These are phyloP conservation scores for Sisymbrium irio DNA, from an alignment of 345 rosid genomes.

Conservation along the genomic window DNA sequence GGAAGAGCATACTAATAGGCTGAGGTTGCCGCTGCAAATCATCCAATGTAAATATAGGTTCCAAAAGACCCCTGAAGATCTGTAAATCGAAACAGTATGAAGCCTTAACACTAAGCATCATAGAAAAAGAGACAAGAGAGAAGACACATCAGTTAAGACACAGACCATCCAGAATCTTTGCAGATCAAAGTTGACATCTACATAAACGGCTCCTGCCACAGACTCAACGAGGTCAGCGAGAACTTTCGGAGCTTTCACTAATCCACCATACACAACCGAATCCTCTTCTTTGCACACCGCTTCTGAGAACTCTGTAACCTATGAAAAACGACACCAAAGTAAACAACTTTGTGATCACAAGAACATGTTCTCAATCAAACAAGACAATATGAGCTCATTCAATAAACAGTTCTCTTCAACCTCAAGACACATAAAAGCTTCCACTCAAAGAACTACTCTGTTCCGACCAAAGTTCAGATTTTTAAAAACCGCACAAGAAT, in stretches of 20 bases:
- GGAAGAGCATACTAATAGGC: conserved; percentile 57
- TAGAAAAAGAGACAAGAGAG: not conserved
- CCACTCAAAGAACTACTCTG: not conserved
- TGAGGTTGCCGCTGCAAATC: conserved; percentile 65
- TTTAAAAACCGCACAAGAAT: not conserved
- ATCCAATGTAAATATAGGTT: conserved; percentile 60
- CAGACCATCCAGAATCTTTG: conserved; percentile 69
- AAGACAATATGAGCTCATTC: not conserved
- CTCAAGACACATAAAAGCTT: no score
- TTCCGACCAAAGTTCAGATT: not conserved
- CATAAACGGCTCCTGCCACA: conserved; percentile 65
- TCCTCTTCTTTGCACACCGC: conserved; percentile 54
- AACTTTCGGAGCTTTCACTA: conserved; percentile 75
- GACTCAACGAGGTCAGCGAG: conserved; percentile 81
- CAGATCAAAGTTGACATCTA: conserved; percentile 59
- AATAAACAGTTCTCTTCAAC: no score
- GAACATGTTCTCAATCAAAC: not conserved
- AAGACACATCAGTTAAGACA: not conserved
- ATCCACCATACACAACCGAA: conserved; percentile 51
- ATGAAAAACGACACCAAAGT: not conserved
- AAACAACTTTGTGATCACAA: conserved; percentile 1
- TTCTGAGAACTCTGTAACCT: conserved; percentile 63
- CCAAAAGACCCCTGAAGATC: conserved; percentile 65
- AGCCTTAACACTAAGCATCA: not conserved
- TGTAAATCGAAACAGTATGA: conserved; percentile 25